These are phyloP conservation scores for Xerocomellus chrysenteron DNA, from an alignment of 768 basidiomycete genomes.

Conservation along the genomic window DNA sequence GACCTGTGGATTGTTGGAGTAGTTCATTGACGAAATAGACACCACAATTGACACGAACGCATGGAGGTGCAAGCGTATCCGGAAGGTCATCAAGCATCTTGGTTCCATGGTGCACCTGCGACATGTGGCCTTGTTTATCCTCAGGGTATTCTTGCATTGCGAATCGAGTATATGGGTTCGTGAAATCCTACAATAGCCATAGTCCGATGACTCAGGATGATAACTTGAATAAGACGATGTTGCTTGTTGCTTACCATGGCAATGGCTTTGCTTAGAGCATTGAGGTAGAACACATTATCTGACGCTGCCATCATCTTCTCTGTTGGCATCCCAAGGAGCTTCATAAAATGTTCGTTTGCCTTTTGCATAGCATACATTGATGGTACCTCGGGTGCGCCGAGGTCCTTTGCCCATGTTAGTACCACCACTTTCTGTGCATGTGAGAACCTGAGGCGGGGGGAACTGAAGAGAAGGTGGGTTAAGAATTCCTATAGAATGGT, in stretches of 20 bases:
- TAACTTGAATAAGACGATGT: not conserved
- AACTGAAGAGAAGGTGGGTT: constrained; percentile 34
- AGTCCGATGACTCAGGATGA: not conserved
- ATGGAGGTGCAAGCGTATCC: constrained; percentile 23
- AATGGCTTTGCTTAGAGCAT: constrained; percentile 15
- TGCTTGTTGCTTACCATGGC: constrained; percentile 17
- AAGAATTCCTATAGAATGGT: constrained; percentile 28
- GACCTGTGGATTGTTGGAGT: not conserved
- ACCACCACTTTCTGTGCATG: constrained; percentile 29
- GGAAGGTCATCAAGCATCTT: constrained; percentile 33
- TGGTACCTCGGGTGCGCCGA: constrained; percentile 31
- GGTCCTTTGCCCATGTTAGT: constrained; percentile 27
- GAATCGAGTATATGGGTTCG: constrained; percentile 21
- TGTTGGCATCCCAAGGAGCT: constrained; percentile 24
- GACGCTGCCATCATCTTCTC: constrained; percentile 17
- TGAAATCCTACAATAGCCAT: constrained; percentile 10
- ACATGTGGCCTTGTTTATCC: constrained; percentile 20
- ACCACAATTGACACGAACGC: constrained; percentile 13
- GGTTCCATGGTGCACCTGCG: constrained; percentile 24
- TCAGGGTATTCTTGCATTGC: constrained; percentile 31
- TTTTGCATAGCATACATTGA: constrained; percentile 24
- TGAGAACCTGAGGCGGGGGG: constrained; percentile 31
- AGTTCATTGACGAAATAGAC: constrained; percentile 31
- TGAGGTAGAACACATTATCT: constrained; percentile 32
- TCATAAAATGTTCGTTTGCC: constrained; percentile 13